These are phyloP conservation scores for Leptographium radiaticola DNA, from an alignment of 2,329 filamentous ascomycete genomes.

Conservation along the genomic window DNA sequence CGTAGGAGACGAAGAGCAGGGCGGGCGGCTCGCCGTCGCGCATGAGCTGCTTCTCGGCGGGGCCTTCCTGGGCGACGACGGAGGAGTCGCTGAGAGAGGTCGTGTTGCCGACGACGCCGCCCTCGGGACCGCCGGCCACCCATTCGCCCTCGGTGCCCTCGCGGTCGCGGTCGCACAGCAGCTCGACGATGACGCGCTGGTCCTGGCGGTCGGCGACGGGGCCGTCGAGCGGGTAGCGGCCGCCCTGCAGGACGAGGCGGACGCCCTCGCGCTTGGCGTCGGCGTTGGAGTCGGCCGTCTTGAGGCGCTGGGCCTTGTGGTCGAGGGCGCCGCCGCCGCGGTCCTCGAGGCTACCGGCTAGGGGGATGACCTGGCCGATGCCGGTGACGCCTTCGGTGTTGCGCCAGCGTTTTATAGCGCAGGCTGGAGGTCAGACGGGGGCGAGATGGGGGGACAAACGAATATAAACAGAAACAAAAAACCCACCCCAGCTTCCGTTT, in stretches of 20 bases:
- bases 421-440: conserved; percentile 38
- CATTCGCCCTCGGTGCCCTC: conserved; percentile 64
- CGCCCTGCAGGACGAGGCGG: conserved; percentile 53
- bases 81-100: conserved; percentile 5
- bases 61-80: conserved; percentile 18
- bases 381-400: conserved; percentile 30
- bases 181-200: conserved; percentile 72
- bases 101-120: conserved; percentile 16
- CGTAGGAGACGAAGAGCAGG: conserved; percentile 66
- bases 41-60: conserved; percentile 36
- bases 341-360: conserved; percentile 57
- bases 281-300: conserved; percentile 46
- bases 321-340: conserved; percentile 48
- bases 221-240: conserved; percentile 39
- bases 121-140: conserved; percentile 40
- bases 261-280: conserved; percentile 62
- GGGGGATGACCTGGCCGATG: conserved; percentile 49
- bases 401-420: conserved; percentile 54
- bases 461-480: not conserved
- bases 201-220: conserved; percentile 27
- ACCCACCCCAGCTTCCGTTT: conserved; percentile 51
- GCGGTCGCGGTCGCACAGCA: conserved; percentile 62
- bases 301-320: conserved; percentile 52
- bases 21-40: conserved; percentile 41
- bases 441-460: not conserved